These are phyloP conservation scores for Parastagonospora nodorum DNA, from an alignment of 2,329 filamentous ascomycete species.

Conservation along the genomic window DNA sequence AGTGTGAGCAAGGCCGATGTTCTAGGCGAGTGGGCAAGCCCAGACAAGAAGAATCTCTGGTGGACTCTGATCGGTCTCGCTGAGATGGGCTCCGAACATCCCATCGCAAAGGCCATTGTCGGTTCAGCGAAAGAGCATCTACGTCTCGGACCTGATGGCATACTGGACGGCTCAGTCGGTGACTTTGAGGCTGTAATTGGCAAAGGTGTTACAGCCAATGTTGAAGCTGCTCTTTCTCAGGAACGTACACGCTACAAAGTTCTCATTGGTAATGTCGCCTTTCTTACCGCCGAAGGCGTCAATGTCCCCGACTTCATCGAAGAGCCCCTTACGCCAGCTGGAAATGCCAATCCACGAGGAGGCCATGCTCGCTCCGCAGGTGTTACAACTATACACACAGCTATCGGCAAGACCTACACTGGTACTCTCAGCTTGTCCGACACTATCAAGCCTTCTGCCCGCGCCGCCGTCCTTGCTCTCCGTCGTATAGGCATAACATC, in stretches of 20 bases:
- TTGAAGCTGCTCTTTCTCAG: conserved; percentile 74
- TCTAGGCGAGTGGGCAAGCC: conserved; percentile 69
- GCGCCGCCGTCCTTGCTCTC: conserved; percentile 79
- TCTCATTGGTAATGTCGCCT: conserved; percentile 81
- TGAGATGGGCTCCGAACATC: conserved; percentile 94
- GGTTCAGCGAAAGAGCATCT: conserved; percentile 76
- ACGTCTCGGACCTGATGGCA: conserved; percentile 70
- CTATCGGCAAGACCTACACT: conserved; percentile 79
- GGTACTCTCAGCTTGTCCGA: conserved; percentile 86
- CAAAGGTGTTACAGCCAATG: conserved; percentile 78
- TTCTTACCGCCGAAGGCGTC: conserved; percentile 73
- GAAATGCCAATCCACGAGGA: conserved; percentile 27
- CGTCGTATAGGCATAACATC: conserved; percentile 83
- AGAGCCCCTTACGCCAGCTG: conserved; percentile 50
- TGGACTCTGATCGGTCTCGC: conserved; percentile 96
- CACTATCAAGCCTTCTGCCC: conserved; percentile 86
- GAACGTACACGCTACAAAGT: conserved; percentile 75
- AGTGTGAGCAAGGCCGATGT: conserved; percentile 77
- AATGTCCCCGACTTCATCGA: conserved; percentile 64
- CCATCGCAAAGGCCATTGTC: conserved; percentile 88
- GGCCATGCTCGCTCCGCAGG: conserved; percentile 61
- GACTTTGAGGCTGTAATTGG: conserved; percentile 85
- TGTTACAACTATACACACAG: conserved; percentile 89
- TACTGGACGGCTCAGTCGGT: conserved; percentile 80
- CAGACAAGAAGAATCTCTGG: conserved; percentile 77